Evolutionary conservation across 2,329 filamentous ascomycete species (phyloP).

Genomic region (Ophiocordyceps camponoti-leonardi): DNA sequence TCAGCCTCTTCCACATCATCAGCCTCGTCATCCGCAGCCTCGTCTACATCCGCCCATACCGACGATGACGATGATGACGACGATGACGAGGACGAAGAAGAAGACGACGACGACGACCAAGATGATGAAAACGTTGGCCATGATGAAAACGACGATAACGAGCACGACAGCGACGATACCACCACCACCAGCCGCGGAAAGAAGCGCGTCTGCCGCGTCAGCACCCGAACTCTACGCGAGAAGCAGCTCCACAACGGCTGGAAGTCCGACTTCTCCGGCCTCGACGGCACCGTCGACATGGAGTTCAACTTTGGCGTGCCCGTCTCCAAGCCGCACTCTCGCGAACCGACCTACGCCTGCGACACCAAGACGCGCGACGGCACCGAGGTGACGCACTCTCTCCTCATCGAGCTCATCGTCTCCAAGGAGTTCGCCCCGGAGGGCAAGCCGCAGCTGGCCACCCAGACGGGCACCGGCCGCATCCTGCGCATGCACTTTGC

Average conservation of each 20-base stretch:
- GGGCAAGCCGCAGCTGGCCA: slow-evolving; percentile 49
- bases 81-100: slow-evolving; percentile 5
- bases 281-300: slow-evolving; percentile 42
- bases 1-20: slow-evolving; percentile 6
- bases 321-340: slow-evolving; percentile 4
- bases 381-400: slow-evolving; percentile 63
- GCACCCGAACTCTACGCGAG: slow-evolving; percentile 61
- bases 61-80: slow-evolving; percentile 8
- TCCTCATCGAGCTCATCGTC: slow-evolving; percentile 87
- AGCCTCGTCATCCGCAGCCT: background rate
- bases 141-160: slow-evolving; percentile 7
- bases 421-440: slow-evolving; percentile 74
- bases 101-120: too few relatives aligned
- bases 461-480: slow-evolving; percentile 76
- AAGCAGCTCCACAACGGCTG: slow-evolving; percentile 75
- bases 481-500: slow-evolving; percentile 88
- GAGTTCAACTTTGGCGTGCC: slow-evolving; percentile 33
- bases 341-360: slow-evolving; percentile 52
- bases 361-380: slow-evolving; percentile 61
- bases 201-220: slow-evolving; percentile 41
- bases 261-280: slow-evolving; percentile 51
- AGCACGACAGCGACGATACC: slow-evolving; percentile 5
- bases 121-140: slow-evolving; percentile 5
- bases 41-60: background rate
- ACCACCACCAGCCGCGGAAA: background rate